These are phyloP conservation scores for Salix purpurea DNA, from an alignment of 345 rosid genomes.

Conservation along the genomic window DNA sequence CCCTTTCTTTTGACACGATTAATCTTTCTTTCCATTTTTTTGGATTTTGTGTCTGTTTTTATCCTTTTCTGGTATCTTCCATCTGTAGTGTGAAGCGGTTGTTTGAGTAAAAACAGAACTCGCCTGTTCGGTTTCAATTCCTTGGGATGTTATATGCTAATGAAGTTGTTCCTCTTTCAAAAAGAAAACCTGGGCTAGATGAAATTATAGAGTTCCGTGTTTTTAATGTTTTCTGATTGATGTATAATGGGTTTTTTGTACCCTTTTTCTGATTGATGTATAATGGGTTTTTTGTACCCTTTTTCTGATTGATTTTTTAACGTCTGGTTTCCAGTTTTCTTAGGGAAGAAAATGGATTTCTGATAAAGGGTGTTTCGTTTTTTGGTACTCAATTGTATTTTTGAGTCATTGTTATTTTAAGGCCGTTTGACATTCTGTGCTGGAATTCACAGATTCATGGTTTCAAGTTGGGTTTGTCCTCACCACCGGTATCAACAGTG, in stretches of 20 bases:
- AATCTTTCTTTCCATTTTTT: background rate
- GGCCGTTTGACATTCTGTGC: background rate
- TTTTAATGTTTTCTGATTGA: background rate
- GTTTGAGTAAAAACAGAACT: background rate
- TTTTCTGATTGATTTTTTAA: background rate
- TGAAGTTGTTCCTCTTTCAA: background rate
- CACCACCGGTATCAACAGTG: conserved; percentile 87
- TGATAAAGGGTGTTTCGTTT: background rate
- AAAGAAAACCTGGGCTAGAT: background rate
- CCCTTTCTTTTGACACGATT: background rate
- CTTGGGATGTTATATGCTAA: background rate
- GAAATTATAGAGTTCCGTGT: background rate
- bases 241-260: background rate
- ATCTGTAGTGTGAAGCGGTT: background rate
- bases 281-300: background rate
- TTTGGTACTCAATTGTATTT: background rate
- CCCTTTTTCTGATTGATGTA: background rate
- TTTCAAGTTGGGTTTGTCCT: conserved; percentile 76
- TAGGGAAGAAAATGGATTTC: background rate
- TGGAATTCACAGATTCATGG: conserved; percentile 74
- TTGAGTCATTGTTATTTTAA: background rate
- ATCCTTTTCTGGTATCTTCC: background rate
- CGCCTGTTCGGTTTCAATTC: background rate
- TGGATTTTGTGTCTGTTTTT: background rate
- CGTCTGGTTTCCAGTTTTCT: background rate